Conservation (phyloP, 805 yeast species). For the Diddensiella transvaalensis region DNA sequence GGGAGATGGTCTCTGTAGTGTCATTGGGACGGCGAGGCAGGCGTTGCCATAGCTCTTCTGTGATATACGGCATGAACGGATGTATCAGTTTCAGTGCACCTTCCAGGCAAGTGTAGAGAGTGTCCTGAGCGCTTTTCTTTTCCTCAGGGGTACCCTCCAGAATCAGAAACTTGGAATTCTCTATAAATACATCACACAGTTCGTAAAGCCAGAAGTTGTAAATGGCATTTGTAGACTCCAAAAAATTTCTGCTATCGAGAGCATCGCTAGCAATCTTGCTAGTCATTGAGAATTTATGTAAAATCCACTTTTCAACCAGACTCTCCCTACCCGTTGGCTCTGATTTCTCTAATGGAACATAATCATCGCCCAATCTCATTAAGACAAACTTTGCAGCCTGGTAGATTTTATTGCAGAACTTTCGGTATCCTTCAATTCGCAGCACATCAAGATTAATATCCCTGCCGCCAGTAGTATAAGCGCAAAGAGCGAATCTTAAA, state of each 20-base stretch:
- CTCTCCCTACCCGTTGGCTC: conserved; percentile 72
- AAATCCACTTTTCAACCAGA: conserved; percentile 94
- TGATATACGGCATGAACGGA: conserved; percentile 96
- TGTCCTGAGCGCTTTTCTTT: conserved; percentile 86
- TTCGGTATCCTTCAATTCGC: conserved; percentile 98
- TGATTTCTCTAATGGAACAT: conserved; percentile 67
- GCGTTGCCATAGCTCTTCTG: conserved; percentile 99
- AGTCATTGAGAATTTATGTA: conserved; percentile 76
- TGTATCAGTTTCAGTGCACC: conserved; percentile 88
- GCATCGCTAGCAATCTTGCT: conserved; percentile 59
- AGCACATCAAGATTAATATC: conserved; percentile 94
- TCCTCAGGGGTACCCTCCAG: conserved; percentile 86
- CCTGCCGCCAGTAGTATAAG: conserved; percentile 97
- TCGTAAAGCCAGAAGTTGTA: conserved; percentile 94
- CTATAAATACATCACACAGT: conserved; percentile 96
- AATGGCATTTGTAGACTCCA: conserved; percentile 78
- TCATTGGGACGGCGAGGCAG: conserved; percentile 82
- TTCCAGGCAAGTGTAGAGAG: conserved; percentile 88
- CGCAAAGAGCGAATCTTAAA: conserved; percentile 94
- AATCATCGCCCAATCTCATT: conserved; percentile 87
- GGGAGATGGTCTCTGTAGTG: conserved; percentile 63
- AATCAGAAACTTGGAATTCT: conserved; percentile 90
- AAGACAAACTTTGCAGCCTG: conserved; percentile 97
- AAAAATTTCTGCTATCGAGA: conserved; percentile 82
- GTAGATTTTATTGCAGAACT: conserved; percentile 98